Percentiles rank a stretch among this genome's conserved stretches.
phyloP scores from a whole-genome alignment of 2,329 filamentous ascomycete genomes.

The Colletotrichum sp. region DNA sequence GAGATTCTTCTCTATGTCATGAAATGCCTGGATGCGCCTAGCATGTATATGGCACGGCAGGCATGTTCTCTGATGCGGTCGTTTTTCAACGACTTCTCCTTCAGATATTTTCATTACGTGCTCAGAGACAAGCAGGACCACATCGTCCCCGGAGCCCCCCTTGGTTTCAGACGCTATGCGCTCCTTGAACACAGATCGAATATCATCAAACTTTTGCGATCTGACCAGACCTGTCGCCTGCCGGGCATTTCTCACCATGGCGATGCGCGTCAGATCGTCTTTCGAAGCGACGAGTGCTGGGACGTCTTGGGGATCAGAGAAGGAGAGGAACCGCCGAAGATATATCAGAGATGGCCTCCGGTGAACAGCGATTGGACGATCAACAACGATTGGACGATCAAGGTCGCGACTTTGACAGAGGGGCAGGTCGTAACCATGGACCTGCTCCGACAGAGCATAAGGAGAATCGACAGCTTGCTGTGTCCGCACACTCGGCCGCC shows the following conservation, averaged over 20 bases:
- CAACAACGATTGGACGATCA: neutral
- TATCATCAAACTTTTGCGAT: neutral
- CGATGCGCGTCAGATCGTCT: neutral
- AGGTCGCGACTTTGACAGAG: neutral
- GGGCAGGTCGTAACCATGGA: neutral
- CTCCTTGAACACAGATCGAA: neutral
- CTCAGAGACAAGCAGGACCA: neutral
- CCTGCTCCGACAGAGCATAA: neutral
- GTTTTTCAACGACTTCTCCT: neutral
- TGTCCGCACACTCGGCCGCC: neutral
- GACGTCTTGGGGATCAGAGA: neutral
- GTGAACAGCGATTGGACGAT: neutral
- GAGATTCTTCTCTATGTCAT: neutral
- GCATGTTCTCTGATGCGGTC: neutral
- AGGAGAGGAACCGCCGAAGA: neutral
- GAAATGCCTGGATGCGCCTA: neutral
- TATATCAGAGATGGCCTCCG: neutral
- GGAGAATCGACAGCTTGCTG: neutral
- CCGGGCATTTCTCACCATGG: too few species aligned
- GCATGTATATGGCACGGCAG: neutral
- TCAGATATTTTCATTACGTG: neutral
- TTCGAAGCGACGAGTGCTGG: neutral
- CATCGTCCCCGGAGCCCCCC: neutral
- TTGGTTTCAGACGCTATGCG: rapidly evolving
- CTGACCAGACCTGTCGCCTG: neutral